Base-by-base conservation (phyloP, 2,329 filamentous ascomycete species). In the Alternaria hordeiaustralica region DNA sequence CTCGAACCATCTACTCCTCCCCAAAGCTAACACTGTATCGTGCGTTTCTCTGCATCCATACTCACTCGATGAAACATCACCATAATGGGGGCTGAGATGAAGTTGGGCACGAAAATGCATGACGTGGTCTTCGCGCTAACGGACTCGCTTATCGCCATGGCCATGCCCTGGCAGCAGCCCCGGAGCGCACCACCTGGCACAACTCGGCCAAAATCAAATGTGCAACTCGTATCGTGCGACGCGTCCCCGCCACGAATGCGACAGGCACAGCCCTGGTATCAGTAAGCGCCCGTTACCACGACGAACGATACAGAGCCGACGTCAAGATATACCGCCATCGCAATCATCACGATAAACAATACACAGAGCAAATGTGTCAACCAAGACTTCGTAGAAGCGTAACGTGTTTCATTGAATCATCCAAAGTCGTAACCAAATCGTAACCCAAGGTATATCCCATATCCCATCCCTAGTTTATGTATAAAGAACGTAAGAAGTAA, bases 401-500 rank as follows among this genome's bases (percentile, higher is more conserved):
- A 53, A 53, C 28, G n/a, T 18, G 49, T 53, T 36, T 53, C 49
- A 53, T 53, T 53, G 49, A 53, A 53, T 55, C 43, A 55, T 46
- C 36, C 36, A 55, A 46, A 26, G 43, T 46, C 53, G 33, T 55
- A 55, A 55, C 36, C 36, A 55, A 44, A 46, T 55, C 43, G 53
- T 55, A 20, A 30, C 43, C 20, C 53, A 28, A 46, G 53, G 43
- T 55, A 46, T 55, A 55, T 46, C 53, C 50, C 36, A 26, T 28
- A 15, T 41, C 36, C 9, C 20, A 23, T 53, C 53, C 43, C 36
- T 55, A 55, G 15, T 26, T 30, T 55, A 55, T 55, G 53, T 55
- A 46, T 46, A 44, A 55, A 55, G 53, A 55, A 55, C 23, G 36
- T n/a, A 53, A 53, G 44, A 46, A 57, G 55, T 57, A 57, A 50